Evolutionary conservation across 129 eudicot species (phyloP), one percentile per base, ranked within the genome.

Genomic region (Kitagawia praeruptora): DNA sequence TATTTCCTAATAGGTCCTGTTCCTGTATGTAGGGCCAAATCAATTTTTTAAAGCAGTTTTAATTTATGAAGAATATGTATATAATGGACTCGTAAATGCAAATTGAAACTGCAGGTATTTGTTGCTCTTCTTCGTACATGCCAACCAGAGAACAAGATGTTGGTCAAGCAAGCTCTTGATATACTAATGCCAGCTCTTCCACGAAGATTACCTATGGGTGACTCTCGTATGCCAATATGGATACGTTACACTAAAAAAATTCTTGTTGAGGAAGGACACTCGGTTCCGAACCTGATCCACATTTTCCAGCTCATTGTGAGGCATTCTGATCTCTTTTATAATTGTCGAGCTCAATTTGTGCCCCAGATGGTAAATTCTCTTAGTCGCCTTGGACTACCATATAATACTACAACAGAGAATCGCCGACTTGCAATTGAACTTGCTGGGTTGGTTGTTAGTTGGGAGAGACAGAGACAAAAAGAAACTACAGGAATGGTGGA

Each of bases 161-260:
- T 95, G 90, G 99, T 95, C 79, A 95, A 92, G 84, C 99, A 95
- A 90, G 99, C 99, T 74, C 97, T 95, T 77, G 99, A 95, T 83
- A 95, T 95, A 85, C 85, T 95, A 78, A 95, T 95, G 99, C 99
- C 99, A 38, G 97, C 99, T 56, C 92, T 92, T 78, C 96, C 97
- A 54, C 83, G 91, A 75, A 88, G 97, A 81, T 79, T 92, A 81
- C 96, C 97, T 18, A 91, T 88, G 87, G 99, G 99, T 78, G 99
- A 92, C 71, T 92, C 96, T 46, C 96, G 97, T 73, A 95, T 95
- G 99, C 99, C 99, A 41, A 90, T 95, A 75, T 95, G 99, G 99
- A 92, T 95, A 80, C 99, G 99, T 67, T 95, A 95, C 90, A 95
- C 99, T 3, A 95, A 92, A 83, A 95, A 95, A 81, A 95, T 95